phyloP scores from a whole-genome alignment of 805 yeast species.

The Metschnikowia dekortorum region DNA sequence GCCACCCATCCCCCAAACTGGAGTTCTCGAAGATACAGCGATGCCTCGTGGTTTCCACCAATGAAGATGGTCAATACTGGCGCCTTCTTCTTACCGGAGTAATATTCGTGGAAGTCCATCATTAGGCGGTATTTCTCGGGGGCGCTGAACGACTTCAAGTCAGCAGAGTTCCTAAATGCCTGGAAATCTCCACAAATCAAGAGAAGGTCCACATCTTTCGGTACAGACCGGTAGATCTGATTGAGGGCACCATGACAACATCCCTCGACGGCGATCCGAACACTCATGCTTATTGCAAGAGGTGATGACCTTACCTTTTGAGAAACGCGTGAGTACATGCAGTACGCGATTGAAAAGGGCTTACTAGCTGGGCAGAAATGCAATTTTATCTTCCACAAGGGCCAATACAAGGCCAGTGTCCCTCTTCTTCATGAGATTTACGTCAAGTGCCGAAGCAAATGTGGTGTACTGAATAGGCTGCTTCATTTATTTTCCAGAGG shows the following conservation, averaged over 20 bases:
- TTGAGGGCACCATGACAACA: slow-evolving; percentile 84
- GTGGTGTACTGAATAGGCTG: no score
- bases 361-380: no score
- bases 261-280: slow-evolving; percentile 71
- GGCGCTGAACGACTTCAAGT: slow-evolving; percentile 66
- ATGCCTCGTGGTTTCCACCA: slow-evolving; percentile 96
- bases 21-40: slow-evolving; percentile 67
- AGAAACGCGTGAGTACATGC: not conserved
- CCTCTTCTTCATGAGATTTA: no score
- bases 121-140: slow-evolving; percentile 70
- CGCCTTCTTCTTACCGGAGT: slow-evolving; percentile 53
- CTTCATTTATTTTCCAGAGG: no score
- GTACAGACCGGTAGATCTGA: slow-evolving; percentile 43
- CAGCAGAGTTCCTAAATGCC: slow-evolving; percentile 61
- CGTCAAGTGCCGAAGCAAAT: no score
- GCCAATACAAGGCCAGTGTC: no score
- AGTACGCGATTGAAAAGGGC: not conserved
- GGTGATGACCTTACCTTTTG: not conserved
- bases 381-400: no score
- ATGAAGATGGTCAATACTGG: slow-evolving; percentile 78
- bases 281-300: not conserved
- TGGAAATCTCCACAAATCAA: slow-evolving; percentile 92
- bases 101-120: slow-evolving; percentile 80
- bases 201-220: slow-evolving; percentile 34
- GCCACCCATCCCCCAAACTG: slow-evolving; percentile 92